Conservation (phyloP, 345 rosid species). For the Pugionium cornutum region DNA sequence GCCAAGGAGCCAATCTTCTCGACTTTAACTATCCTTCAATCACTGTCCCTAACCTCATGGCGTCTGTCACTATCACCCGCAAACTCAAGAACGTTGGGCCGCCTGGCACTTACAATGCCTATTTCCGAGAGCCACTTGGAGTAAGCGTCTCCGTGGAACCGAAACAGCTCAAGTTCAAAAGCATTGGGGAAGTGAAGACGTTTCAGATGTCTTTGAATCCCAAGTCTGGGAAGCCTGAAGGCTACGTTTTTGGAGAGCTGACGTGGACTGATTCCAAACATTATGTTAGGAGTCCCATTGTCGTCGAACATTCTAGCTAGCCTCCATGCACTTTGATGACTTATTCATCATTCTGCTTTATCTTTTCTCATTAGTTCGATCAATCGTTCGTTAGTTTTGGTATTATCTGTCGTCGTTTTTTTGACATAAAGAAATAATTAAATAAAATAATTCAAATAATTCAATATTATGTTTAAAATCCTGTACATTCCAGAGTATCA, state of each 20-base stretch:
- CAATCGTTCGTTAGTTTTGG: no score
- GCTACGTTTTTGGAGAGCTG: conserved; percentile 52
- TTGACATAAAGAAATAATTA: no score
- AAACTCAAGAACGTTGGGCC: conserved; percentile 71
- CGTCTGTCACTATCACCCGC: conserved; percentile 44
- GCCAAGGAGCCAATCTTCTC: conserved; percentile 40
- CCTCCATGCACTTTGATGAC: neutral
- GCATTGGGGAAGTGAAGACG: conserved; percentile 58
- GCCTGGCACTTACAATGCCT: conserved; percentile 52
- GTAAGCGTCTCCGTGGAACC: conserved; percentile 55
- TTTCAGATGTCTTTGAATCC: conserved; percentile 35
- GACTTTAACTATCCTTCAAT: conserved; percentile 83
- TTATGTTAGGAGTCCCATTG: conserved; percentile 48
- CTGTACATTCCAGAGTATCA: no score
- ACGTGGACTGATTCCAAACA: conserved; percentile 45
- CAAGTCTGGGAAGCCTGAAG: conserved; percentile 21
- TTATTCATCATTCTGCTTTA: neutral
- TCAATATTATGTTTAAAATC: no score
- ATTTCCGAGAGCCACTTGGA: conserved; percentile 45
- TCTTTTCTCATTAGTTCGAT: neutral
- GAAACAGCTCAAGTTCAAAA: conserved; percentile 42
- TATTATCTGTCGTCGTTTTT: no score
- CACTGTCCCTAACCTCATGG: conserved; percentile 43
- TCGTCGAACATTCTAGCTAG: conserved; percentile 21
- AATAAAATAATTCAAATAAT: no score